Conservation (phyloP, 176 grass and related monocot genomes). For the Bolboschoenus planiculmis region DNA sequence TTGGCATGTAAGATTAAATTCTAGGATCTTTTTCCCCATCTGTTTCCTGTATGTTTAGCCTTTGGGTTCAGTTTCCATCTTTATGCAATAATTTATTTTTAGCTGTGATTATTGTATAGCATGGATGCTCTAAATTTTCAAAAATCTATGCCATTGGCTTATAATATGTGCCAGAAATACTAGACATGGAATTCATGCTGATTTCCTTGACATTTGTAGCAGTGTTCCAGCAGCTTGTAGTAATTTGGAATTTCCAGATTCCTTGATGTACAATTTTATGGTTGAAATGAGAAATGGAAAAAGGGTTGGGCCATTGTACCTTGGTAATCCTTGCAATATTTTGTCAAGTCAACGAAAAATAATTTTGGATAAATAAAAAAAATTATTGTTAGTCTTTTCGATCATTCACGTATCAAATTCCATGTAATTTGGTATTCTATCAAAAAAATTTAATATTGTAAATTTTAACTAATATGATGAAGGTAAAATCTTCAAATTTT, state of each 20-base stretch:
- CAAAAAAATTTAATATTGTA: background rate
- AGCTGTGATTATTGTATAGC: background rate
- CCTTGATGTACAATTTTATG: background rate
- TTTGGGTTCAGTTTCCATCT: background rate
- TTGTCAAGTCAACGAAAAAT: background rate
- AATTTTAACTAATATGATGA: background rate
- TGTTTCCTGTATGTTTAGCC: background rate
- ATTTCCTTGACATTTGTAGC: background rate
- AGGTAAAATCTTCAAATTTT: background rate
- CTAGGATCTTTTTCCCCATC: background rate
- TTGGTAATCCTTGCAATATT: background rate
- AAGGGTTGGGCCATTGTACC: background rate
- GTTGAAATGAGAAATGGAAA: background rate
- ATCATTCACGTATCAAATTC: background rate
- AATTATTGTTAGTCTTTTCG: background rate
- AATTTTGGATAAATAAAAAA: background rate
- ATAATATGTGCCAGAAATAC: background rate
- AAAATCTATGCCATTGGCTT: background rate
- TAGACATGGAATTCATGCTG: background rate
- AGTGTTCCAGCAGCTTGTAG: background rate
- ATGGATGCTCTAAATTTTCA: background rate
- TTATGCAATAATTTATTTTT: constrained; percentile 10
- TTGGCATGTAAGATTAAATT: constrained; percentile 6
- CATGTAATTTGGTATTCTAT: background rate
- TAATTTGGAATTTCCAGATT: background rate